Percentiles rank a stretch among this genome's conserved stretches.
Evolutionary conservation across 1,139 yeast genomes (phyloP).

Genomic region (Yamadazyma sp.): DNA sequence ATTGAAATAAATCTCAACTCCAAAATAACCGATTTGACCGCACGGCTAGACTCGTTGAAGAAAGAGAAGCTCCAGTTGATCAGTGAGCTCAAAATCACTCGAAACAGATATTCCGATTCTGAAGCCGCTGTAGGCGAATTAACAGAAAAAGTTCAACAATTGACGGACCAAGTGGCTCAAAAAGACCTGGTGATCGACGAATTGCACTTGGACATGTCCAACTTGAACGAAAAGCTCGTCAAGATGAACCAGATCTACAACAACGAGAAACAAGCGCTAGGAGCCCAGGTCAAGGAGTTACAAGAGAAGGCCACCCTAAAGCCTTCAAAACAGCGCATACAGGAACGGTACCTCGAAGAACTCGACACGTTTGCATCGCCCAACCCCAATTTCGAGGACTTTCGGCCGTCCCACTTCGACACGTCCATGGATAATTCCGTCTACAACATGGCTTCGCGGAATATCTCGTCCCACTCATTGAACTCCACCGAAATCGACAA

Average conservation of each 20-base stretch:
- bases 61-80: conserved; percentile 30
- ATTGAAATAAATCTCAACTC: conserved; percentile 54
- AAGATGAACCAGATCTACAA: conserved; percentile 24
- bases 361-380: background rate
- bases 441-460: conserved; percentile 11
- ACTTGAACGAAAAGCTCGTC: conserved; percentile 10
- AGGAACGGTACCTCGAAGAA: background rate
- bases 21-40: conserved; percentile 47
- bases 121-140: conserved; percentile 22
- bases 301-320: conserved; percentile 13
- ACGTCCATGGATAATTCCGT: conserved; percentile 5
- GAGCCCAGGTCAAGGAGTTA: conserved; percentile 26
- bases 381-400: background rate
- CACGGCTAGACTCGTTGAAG: conserved; percentile 34
- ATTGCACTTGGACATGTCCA: conserved; percentile 4
- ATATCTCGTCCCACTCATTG: conserved; percentile 20
- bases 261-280: conserved; percentile 30
- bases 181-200: conserved; percentile 5
- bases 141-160: conserved; percentile 30
- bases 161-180: conserved; percentile 16
- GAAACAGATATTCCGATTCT: conserved; percentile 24
- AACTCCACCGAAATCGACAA: conserved; percentile 1
- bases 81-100: conserved; percentile 29
- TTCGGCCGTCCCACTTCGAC: background rate
- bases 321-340: background rate